Percentiles rank a stretch among this genome's conserved stretches.
Conservation (phyloP, 208 protist genomes). For the Leishmania guyanensis region DNA sequence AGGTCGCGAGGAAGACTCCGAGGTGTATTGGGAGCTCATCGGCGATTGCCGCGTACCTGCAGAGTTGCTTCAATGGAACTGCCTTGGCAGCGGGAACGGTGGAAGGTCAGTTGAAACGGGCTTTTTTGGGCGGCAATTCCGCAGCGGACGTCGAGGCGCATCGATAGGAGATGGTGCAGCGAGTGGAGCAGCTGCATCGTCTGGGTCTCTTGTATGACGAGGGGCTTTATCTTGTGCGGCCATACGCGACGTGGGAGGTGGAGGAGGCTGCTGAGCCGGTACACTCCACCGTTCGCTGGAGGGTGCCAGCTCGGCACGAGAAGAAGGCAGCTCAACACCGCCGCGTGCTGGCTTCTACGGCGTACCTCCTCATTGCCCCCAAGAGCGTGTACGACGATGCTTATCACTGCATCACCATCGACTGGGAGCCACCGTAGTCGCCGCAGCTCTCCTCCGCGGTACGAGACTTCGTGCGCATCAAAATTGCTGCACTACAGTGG, state of each 20-base stretch:
- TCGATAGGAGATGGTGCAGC: constrained; percentile 34
- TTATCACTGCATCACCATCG: constrained; percentile 44
- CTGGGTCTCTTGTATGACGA: constrained; percentile 83
- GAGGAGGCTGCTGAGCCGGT: constrained; percentile 25
- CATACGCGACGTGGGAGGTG: constrained; percentile 24
- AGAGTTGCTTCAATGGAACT: neutral
- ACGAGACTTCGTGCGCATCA: constrained; percentile 23
- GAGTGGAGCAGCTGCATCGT: constrained; percentile 74
- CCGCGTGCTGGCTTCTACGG: constrained; percentile 35
- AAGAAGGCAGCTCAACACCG: constrained; percentile 38
- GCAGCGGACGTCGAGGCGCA: neutral
- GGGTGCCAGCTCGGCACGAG: constrained; percentile 14
- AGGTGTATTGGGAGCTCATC: neutral
- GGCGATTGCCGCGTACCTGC: neutral
- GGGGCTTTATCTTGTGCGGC: constrained; percentile 71
- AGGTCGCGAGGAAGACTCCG: neutral
- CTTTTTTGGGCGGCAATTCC: constrained; percentile 14
- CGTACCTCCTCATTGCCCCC: constrained; percentile 18
- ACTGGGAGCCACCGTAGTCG: constrained; percentile 45
- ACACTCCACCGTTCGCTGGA: constrained; percentile 22
- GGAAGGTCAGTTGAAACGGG: constrained; percentile 6
- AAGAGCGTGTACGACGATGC: constrained; percentile 30
- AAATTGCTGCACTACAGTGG: constrained; percentile 8
- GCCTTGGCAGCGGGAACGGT: too few relatives aligned
- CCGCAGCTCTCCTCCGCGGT: constrained; percentile 6